phyloP scores from a whole-genome alignment of 2,329 filamentous ascomycete genomes.

The Talaromyces sp. region DNA sequence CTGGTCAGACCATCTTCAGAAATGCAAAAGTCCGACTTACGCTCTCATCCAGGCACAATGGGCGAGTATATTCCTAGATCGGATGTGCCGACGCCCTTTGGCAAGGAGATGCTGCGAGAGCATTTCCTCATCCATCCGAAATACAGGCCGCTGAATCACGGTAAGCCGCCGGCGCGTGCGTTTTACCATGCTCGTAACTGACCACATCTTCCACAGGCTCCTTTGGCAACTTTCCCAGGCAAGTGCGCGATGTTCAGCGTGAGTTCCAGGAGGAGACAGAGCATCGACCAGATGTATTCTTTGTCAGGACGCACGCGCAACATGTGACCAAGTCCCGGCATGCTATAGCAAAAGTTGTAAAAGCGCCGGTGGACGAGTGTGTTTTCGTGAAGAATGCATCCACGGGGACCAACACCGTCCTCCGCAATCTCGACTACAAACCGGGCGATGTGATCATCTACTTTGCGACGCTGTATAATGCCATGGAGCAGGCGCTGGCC shows the following conservation, averaged over 20 bases:
- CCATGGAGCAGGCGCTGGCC: slow-evolving; percentile 67
- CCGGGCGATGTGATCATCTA: slow-evolving; percentile 68
- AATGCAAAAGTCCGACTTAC: neutral
- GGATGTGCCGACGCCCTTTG: slow-evolving; percentile 38
- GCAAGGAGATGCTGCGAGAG: slow-evolving; percentile 48
- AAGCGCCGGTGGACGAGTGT: slow-evolving; percentile 59
- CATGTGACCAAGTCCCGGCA: slow-evolving; percentile 61
- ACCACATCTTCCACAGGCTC: slow-evolving; percentile 45
- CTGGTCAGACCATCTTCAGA: neutral
- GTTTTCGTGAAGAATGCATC: slow-evolving; percentile 83
- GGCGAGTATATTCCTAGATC: neutral
- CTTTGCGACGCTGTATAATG: slow-evolving; percentile 74
- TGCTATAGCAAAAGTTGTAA: slow-evolving; percentile 61
- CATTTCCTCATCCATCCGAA: slow-evolving; percentile 65
- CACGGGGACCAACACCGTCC: slow-evolving; percentile 62
- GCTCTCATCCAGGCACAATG: neutral
- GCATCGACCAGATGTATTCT: slow-evolving; percentile 67
- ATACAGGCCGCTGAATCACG: slow-evolving; percentile 75
- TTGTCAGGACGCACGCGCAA: slow-evolving; percentile 61
- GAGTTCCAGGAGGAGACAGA: slow-evolving; percentile 65
- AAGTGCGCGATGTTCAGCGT: slow-evolving; percentile 56
- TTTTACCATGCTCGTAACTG: neutral
- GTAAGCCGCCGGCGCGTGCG: slow-evolving; percentile 36
- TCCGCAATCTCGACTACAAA: slow-evolving; percentile 68
- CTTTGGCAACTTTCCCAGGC: slow-evolving; percentile 68